Conservation (phyloP, 805 yeast genomes). For the Ascoidea asiatica region DNA sequence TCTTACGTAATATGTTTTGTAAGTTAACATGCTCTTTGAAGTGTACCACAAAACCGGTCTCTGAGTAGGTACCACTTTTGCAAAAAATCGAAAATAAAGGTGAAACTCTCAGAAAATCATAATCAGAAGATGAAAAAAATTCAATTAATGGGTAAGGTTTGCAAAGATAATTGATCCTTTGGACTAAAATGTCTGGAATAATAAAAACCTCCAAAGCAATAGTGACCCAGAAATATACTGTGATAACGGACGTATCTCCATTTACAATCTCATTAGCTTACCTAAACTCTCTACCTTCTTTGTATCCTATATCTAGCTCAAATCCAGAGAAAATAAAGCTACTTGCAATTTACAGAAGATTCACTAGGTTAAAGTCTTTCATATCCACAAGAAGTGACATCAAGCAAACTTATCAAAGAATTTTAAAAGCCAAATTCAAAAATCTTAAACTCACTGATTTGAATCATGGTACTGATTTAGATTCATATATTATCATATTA, state of each 20-base stretch:
- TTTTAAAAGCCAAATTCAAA: not conserved
- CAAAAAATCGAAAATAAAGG: too few relatives aligned
- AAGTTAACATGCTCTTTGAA: too few relatives aligned
- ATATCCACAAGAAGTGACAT: not conserved
- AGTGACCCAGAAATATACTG: not conserved
- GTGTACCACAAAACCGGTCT: too few relatives aligned
- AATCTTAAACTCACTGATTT: not conserved
- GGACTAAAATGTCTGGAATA: too few relatives aligned
- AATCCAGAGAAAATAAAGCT: not conserved
- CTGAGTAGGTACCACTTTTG: too few relatives aligned
- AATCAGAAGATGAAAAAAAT: too few relatives aligned
- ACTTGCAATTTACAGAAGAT: not conserved
- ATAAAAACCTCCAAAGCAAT: not conserved
- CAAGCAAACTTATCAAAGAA: not conserved
- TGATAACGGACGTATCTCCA: not conserved
- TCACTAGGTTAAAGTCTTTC: not conserved
- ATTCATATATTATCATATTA: too few relatives aligned
- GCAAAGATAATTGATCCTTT: too few relatives aligned
- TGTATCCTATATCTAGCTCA: not conserved
- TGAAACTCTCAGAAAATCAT: too few relatives aligned
- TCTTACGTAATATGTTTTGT: too few relatives aligned
- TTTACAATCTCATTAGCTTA: not conserved
- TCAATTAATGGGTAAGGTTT: too few relatives aligned
- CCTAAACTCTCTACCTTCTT: not conserved
- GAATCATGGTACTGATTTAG: not conserved